A percentile compares a stretch with the other conserved stretches of the same genome.
Evolutionary conservation across 192 early-diverging fungal species (phyloP).

Genomic region (Endogone sp.): DNA sequence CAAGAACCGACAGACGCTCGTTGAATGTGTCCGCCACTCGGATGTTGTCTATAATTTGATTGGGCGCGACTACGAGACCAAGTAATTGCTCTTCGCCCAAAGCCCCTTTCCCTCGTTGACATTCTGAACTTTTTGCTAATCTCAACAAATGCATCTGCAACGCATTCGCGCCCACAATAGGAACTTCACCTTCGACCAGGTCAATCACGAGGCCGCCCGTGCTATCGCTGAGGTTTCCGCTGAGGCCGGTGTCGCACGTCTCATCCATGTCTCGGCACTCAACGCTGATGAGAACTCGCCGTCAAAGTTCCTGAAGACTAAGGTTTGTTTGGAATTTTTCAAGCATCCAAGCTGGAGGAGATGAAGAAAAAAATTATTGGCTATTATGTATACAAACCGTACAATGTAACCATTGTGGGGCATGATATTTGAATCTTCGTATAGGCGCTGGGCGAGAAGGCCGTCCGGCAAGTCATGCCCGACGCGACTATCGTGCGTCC

Average conservation of each 20-base stretch:
- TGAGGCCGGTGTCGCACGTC: conserved; percentile 77
- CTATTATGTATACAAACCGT: background rate
- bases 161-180: conserved; percentile 30
- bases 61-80: conserved; percentile 88
- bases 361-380: background rate
- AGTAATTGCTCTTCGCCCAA: conserved; percentile 42
- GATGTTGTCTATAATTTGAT: conserved; percentile 96
- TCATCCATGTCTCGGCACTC: conserved; percentile 89
- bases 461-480: conserved; percentile 86
- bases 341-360: background rate
- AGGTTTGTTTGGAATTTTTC: conserved; percentile 47
- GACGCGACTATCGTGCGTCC: conserved; percentile 93
- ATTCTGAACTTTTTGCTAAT: conserved; percentile 2
- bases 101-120: conserved; percentile 1
- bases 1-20: conserved; percentile 79
- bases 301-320: conserved; percentile 78
- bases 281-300: conserved; percentile 71
- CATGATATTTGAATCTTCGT: background rate
- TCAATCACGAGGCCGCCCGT: conserved; percentile 82
- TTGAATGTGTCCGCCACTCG: conserved; percentile 84
- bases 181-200: conserved; percentile 85
- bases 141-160: background rate
- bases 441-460: conserved; percentile 86
- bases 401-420: background rate
- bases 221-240: conserved; percentile 72